Percentiles rank a stretch among this genome's conserved stretches.
Conservation (phyloP, 805 yeast species). For the Candida silvatica region DNA sequence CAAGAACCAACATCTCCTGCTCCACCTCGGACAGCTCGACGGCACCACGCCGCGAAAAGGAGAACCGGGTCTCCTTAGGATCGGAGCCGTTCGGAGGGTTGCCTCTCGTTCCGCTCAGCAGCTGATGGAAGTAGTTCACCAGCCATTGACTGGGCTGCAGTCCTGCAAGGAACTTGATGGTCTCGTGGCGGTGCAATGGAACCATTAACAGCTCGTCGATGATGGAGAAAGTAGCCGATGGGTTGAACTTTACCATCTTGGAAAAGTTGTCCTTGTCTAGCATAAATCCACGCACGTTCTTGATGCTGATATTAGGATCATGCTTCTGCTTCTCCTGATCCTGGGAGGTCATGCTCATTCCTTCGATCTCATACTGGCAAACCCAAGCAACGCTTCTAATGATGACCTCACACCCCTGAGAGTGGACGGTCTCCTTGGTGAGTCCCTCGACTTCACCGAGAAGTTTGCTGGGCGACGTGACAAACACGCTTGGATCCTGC, state of each 20-base stretch:
- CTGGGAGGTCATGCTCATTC: conserved; percentile 14
- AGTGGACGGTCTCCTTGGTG: conserved; percentile 18
- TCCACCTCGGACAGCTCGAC: conserved; percentile 51
- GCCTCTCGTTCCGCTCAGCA: conserved; percentile 52
- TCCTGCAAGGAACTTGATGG: conserved; percentile 65
- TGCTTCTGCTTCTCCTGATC: no score
- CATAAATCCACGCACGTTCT: conserved; percentile 39
- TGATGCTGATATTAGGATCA: conserved; percentile 37
- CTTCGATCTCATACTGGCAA: conserved; percentile 25
- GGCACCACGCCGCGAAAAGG: conserved; percentile 50
- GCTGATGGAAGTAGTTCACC: conserved; percentile 56
- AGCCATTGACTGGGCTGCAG: conserved; percentile 44
- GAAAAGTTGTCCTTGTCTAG: conserved; percentile 39
- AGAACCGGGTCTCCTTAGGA: conserved; percentile 14
- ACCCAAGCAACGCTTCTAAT: conserved; percentile 46
- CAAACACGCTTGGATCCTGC: conserved; percentile 13
- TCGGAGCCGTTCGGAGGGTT: conserved; percentile 5
- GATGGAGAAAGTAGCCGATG: conserved; percentile 42
- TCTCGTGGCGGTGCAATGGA: conserved; percentile 49
- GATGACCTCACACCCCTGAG: conserved; percentile 29
- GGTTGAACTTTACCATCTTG: conserved; percentile 38
- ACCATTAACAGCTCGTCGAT: conserved; percentile 70
- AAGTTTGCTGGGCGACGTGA: conserved; percentile 21
- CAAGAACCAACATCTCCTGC: conserved; percentile 59
- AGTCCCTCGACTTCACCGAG: conserved; percentile 16